Conservation (phyloP, 257 asterid genomes). For the Scutellaria baicalensis region DNA sequence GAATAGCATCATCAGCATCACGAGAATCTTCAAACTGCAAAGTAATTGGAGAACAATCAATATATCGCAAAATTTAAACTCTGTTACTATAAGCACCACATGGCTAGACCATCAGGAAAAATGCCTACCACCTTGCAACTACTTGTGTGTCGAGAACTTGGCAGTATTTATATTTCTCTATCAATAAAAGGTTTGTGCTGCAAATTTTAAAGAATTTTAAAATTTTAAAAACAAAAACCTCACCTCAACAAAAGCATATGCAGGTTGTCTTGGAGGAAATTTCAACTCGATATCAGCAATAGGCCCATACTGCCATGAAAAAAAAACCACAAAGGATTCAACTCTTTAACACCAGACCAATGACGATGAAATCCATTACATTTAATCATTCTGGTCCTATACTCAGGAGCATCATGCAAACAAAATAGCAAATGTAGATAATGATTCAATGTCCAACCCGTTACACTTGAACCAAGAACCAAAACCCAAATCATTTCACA, state of each 20-base stretch:
- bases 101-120: background rate
- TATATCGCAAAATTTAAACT: background rate
- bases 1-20: constrained; percentile 99
- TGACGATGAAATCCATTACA: background rate
- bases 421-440: background rate
- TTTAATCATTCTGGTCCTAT: background rate
- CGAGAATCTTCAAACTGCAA: constrained; percentile 91
- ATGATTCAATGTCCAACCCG: background rate
- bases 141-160: background rate
- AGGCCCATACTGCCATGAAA: constrained; percentile 55
- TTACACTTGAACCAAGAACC: background rate
- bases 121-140: background rate
- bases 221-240: constrained; percentile 3
- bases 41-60: background rate
- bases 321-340: background rate
- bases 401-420: background rate
- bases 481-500: background rate
- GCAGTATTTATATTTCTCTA: background rate
- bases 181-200: background rate
- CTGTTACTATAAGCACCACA: background rate
- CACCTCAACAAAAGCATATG: constrained; percentile 89
- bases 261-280: constrained; percentile 83
- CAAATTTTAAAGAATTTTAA: background rate
- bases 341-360: background rate
- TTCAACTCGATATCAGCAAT: constrained; percentile 72